These are phyloP conservation scores for Aspergillus sclerotiicarbonarius DNA, from an alignment of 495 filamentous ascomycete species.

Conservation along the genomic window DNA sequence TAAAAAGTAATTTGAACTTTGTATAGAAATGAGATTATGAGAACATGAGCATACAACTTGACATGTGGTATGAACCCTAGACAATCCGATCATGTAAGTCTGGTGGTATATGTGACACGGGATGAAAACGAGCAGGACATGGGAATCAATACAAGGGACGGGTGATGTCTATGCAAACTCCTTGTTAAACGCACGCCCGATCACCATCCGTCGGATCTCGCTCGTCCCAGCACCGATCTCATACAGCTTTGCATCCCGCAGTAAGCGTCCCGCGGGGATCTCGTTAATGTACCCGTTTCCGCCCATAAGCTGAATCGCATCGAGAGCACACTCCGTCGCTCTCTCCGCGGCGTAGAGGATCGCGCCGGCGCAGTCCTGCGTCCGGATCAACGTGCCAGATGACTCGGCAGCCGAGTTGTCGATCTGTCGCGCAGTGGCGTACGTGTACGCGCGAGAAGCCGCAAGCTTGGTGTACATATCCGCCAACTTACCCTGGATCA, in stretches of 20 bases:
- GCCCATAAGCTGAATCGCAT: constrained; percentile 91
- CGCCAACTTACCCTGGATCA: constrained; percentile 89
- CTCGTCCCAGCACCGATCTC: constrained; percentile 97
- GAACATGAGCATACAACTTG: not conserved
- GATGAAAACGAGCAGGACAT: not conserved
- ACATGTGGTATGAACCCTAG: constrained; percentile 13
- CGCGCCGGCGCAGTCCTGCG: constrained; percentile 91
- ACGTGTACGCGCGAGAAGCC: constrained; percentile 77
- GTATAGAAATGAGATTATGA: constrained; percentile 3
- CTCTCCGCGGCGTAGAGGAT: constrained; percentile 94
- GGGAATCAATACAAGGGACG: not conserved
- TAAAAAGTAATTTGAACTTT: constrained; percentile 20
- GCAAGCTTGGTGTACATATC: constrained; percentile 96
- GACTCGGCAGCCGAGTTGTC: constrained; percentile 59
- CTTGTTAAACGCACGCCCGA: constrained; percentile 91
- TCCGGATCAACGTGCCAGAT: constrained; percentile 55
- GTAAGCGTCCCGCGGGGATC: constrained; percentile 79
- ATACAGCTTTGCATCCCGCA: constrained; percentile 88
- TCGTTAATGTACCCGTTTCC: constrained; percentile 97
- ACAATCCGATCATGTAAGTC: constrained; percentile 7
- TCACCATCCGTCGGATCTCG: constrained; percentile 90
- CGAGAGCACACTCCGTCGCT: constrained; percentile 83
- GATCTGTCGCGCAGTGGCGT: constrained; percentile 69
- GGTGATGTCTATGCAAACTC: constrained; percentile 57
- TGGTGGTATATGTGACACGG: constrained; percentile 4